Base-by-base conservation (phyloP, 1,284 basidiomycete genomes). In the Irpex sp. region DNA sequence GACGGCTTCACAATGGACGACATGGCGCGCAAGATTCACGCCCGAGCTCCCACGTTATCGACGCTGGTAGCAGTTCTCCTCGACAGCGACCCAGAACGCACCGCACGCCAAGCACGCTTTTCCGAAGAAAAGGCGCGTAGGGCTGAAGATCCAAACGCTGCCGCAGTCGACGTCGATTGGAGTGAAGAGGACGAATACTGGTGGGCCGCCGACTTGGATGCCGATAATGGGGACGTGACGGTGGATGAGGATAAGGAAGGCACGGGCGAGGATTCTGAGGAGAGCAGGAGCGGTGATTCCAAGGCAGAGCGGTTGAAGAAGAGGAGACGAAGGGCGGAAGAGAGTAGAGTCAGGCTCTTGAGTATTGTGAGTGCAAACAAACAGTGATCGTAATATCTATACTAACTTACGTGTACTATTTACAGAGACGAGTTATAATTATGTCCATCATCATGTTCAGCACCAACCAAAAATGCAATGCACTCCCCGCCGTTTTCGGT, bases 401-500 rank as follows among this genome's bases (percentile, higher is more conserved):
- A 7, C 19, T 50, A 3, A 50, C 49, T 46, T 5, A 46, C 5
- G 43, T 4, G 31, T 17, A 46, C 2, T n/a, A 4, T 19, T 17
- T 51, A 17, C 7, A 51, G 49, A 51, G 49, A 51, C 49, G 21
- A 26, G 49, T 51, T 3, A 17, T 51, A 0, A 51, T 51, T 0
- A 51, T 26, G 1, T 51, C 49, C 1, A 26, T 51, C 7, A 17
- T 51, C 19, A 51, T 26, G 49, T 51, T 51, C 19, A 51, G 49
- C 8, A 51, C 17, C 4, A 51, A 51, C 36, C 66, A 66, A 39
- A 39, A 60, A 26, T 64, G 63, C 54, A 68, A 68, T 46, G 57
- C 57, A 0, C 59, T 68, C 6, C 43, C 59, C 6, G 53, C 51
- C 13, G 57, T 60, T 1, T 54, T 66, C 5, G 66, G 63, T 0